Base-by-base conservation (phyloP, 1,284 basidiomycete genomes). In the Austroboletus niveus region DNA sequence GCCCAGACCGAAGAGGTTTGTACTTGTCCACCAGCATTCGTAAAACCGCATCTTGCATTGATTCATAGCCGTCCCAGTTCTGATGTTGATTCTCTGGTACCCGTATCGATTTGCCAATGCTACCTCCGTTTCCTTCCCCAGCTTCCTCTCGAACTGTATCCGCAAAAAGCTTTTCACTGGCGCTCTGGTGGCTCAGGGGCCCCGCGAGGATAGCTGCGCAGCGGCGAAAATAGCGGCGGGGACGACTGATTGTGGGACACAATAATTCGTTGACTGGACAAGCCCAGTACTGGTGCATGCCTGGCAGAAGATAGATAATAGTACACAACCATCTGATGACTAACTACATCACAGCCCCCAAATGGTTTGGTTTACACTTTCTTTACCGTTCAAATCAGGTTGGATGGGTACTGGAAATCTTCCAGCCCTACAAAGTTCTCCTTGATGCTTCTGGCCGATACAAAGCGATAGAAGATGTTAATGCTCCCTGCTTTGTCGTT, bases 401-500 rank as follows among this genome's bases (percentile, higher is more conserved):
- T 97, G 45, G 89, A 92, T 39, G 93, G 92, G 72, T 98, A 98
- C 24, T 71, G 63, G 72, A 86, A 88, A 47, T 87, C 84, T 58
- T 88, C 83, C 59, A 94, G 72, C 12, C 81, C 81, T 42, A 94
- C 79, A 64, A 96, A 96, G 69, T 89, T 92, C 77, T 99, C 96
- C 80, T 98, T 99, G 79, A 99, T 95, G 59, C 89, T 93, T 63
- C 96, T 81, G 44, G 90, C 86, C 51, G 88, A 92, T 51, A 94
- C 81, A 71, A 95, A 96, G 53, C 93, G 78, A 72, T 89, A 93
- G 75, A 92, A 95, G 68, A 98, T 91, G 62, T 80, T 84, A 60
- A 94, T 87, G 58, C 89, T 93, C 14, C 96, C 96, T 1, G 94
- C 92, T 78, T 98, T 99, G 75, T 99, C 97, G 76, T 98, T 98